Evolutionary conservation across 2,329 filamentous ascomycete genomes (phyloP).

Genomic region (Cladosporium austrohemisphaericum): DNA sequence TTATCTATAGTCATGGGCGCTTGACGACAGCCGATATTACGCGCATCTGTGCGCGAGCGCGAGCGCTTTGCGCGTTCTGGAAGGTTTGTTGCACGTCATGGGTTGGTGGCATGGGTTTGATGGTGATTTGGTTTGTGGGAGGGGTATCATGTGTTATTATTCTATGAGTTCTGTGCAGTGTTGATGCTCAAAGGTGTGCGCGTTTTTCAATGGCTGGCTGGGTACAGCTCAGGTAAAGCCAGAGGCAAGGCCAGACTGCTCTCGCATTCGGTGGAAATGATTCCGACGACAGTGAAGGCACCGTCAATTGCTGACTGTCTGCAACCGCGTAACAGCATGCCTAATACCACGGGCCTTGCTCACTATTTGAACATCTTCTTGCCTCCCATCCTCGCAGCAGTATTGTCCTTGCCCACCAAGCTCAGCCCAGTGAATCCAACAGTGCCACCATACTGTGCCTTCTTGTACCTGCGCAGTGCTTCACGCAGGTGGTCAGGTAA

Average conservation of each 20-base stretch:
- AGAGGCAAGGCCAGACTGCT: too few species aligned
- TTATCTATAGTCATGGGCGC: constrained; percentile 6
- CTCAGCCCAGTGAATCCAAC: constrained; percentile 50
- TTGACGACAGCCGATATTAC: constrained; percentile 15
- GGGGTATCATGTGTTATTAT: constrained; percentile 6
- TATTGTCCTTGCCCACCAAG: constrained; percentile 45
- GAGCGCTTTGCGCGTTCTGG: neutral
- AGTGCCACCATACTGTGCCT: constrained; percentile 59
- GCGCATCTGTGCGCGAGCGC: constrained; percentile 9
- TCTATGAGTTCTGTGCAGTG: too few species aligned
- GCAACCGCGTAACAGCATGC: too few species aligned
- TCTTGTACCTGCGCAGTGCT: constrained; percentile 65
- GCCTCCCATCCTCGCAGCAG: constrained; percentile 44
- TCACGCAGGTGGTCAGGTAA: constrained; percentile 72
- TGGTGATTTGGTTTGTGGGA: neutral
- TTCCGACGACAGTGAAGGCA: too few species aligned
- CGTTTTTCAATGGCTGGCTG: too few species aligned
- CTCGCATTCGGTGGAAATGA: too few species aligned
- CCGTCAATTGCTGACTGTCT: too few species aligned
- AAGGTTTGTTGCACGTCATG: constrained; percentile 3
- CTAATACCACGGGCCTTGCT: too few species aligned
- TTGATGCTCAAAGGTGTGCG: too few species aligned
- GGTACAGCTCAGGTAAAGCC: too few species aligned
- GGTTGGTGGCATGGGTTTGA: neutral
- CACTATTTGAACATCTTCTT: constrained; percentile 42